Evolutionary conservation across 73 alveolate genomes (phyloP).

Genomic region (Tetrahymena thermophila): DNA sequence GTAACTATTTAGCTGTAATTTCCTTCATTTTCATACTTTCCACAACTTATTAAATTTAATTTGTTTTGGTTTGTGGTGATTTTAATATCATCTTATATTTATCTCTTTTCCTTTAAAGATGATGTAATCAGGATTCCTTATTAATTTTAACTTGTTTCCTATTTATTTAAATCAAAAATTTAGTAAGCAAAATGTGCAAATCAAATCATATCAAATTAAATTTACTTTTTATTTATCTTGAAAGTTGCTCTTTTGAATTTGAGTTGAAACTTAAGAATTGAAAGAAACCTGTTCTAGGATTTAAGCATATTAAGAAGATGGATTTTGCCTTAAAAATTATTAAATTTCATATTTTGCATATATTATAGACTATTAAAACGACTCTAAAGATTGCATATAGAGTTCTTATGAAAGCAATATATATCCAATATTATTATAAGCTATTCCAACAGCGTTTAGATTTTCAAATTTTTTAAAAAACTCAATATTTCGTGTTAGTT

Average conservation of each 20-base stretch:
- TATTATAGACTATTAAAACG: background rate
- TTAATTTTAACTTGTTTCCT: too few species aligned
- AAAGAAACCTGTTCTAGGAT: background rate
- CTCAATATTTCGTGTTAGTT: background rate
- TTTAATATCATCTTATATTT: too few species aligned
- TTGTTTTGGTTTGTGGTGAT: too few species aligned
- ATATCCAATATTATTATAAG: background rate
- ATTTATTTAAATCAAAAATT: too few species aligned
- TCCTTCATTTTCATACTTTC: too few species aligned
- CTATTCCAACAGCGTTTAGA: background rate
- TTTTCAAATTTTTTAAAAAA: background rate
- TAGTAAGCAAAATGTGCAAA: too few species aligned
- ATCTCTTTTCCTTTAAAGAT: too few species aligned
- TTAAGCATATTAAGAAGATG: background rate
- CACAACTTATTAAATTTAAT: too few species aligned
- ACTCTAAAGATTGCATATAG: background rate
- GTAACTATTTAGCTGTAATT: too few species aligned
- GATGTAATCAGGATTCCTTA: too few species aligned
- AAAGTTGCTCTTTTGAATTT: too few species aligned
- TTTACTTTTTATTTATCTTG: background rate
- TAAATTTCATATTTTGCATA: background rate
- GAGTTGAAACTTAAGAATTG: background rate
- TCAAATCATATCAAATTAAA: too few species aligned
- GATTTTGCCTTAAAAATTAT: background rate
- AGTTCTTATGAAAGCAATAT: background rate